phyloP scores from a whole-genome alignment of 192 early-diverging fungal genomes.

The Lunasporangiospora selenospora region DNA sequence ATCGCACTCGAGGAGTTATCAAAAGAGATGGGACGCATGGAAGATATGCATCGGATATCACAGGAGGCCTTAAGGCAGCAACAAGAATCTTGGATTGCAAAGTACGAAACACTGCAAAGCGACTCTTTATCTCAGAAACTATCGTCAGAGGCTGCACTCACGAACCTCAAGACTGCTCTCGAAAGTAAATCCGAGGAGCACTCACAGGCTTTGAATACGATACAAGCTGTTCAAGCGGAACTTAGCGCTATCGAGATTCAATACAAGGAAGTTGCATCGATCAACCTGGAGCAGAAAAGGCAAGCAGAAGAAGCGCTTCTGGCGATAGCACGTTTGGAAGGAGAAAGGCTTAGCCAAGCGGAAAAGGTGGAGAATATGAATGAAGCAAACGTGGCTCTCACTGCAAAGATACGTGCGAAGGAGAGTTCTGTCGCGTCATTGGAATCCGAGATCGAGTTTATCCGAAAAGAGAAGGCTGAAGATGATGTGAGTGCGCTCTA shows the following conservation, averaged over 20 bases:
- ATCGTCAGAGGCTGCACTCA: neutral
- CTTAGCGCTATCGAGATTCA: constrained; percentile 18
- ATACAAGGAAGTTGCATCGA: constrained; percentile 17
- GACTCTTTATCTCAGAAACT: constrained; percentile 1
- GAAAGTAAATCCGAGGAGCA: constrained; percentile 8
- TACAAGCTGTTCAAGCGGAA: constrained; percentile 20
- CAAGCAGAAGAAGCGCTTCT: neutral
- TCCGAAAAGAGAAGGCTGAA: constrained; percentile 6
- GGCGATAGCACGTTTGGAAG: no score
- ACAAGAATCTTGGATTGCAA: constrained; percentile 6
- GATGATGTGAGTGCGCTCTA: constrained; percentile 6
- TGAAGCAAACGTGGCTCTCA: no score
- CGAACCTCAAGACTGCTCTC: neutral
- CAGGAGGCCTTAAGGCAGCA: neutral
- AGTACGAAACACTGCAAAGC: neutral
- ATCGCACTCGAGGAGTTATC: constrained; percentile 9
- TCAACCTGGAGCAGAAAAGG: constrained; percentile 10
- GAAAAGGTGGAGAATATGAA: no score
- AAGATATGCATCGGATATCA: constrained; percentile 6
- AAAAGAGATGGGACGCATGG: neutral
- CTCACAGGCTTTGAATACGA: constrained; percentile 8
- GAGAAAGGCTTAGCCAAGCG: no score
- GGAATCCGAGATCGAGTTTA: constrained; percentile 8
- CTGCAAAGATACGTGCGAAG: no score
- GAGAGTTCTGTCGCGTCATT: constrained; percentile 14